Conservation (phyloP, 1,284 basidiomycete species). For the Porogramme epimiltina region DNA sequence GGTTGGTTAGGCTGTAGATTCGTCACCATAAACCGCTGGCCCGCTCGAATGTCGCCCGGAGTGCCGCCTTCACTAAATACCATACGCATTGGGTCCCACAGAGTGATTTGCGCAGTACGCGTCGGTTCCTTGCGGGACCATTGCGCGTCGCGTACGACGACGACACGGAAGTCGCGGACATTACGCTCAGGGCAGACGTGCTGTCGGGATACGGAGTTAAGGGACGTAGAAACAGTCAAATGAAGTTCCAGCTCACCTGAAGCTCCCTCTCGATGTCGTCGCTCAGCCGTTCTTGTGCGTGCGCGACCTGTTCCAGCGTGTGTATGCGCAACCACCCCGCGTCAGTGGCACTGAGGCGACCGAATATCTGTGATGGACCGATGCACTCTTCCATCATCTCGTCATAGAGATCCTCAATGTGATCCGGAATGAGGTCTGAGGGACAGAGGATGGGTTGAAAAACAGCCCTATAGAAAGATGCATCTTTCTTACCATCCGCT, state of each 20-base stretch:
- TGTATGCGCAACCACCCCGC: slow-evolving; percentile 67
- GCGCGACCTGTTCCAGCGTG: slow-evolving; percentile 51
- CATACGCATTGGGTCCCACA: slow-evolving; percentile 78
- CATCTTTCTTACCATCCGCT: slow-evolving; percentile 7
- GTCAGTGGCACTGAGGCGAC: slow-evolving; percentile 40
- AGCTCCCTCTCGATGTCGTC: slow-evolving; percentile 74
- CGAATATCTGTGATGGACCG: slow-evolving; percentile 22
- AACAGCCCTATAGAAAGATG: neutral
- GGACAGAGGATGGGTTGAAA: neutral
- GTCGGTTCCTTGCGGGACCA: slow-evolving; percentile 50
- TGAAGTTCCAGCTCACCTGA: slow-evolving; percentile 35
- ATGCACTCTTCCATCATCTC: slow-evolving; percentile 30
- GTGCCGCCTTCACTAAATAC: slow-evolving; percentile 50
- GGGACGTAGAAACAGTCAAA: neutral
- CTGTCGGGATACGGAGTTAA: slow-evolving; percentile 39
- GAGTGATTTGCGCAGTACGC: slow-evolving; percentile 74
- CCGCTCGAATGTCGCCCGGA: slow-evolving; percentile 59
- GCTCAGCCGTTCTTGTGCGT: slow-evolving; percentile 50
- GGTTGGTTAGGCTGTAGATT: slow-evolving; percentile 30
- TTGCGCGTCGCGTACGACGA: slow-evolving; percentile 74
- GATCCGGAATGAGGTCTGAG: slow-evolving; percentile 39
- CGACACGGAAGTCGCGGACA: slow-evolving; percentile 80
- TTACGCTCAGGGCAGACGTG: slow-evolving; percentile 74
- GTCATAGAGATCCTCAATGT: slow-evolving; percentile 61
- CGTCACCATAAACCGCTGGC: slow-evolving; percentile 67